Evolutionary conservation across 441 rosid species (phyloP).

Genomic region (Gossypium laxum): DNA sequence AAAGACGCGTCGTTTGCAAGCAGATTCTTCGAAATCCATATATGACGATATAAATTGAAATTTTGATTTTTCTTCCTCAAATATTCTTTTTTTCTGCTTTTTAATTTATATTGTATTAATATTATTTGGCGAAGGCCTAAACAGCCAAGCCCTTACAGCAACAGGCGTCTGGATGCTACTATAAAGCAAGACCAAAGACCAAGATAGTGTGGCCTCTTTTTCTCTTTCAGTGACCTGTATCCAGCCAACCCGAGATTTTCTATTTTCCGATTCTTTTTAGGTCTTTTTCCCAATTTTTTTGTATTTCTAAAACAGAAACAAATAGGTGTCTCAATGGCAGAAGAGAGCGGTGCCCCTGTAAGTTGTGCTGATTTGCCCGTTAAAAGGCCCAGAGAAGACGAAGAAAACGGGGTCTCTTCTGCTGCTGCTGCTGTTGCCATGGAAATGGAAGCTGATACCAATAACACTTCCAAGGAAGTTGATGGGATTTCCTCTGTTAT

Average conservation of each 20-base stretch:
- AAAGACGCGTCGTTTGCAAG: constrained; percentile 10
- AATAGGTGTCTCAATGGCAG: constrained; percentile 35
- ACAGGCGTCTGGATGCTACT: not conserved
- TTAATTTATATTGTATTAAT: not conserved
- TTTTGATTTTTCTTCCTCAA: not conserved
- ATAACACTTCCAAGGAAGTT: constrained; percentile 22
- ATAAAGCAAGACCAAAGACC: not conserved
- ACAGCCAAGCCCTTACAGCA: not conserved
- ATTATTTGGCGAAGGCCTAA: not conserved
- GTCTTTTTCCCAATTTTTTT: not conserved
- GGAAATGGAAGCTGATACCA: constrained; percentile 34
- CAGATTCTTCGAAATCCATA: not conserved
- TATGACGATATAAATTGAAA: not conserved
- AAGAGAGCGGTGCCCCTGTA: constrained; percentile 13
- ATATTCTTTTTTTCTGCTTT: not conserved
- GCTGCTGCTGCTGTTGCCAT: constrained; percentile 20
- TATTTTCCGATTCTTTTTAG: not conserved
- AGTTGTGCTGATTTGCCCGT: constrained; percentile 36
- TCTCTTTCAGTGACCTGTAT: not conserved
- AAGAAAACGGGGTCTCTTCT: constrained; percentile 29
- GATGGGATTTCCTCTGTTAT: constrained; percentile 60
- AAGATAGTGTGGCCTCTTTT: not conserved
- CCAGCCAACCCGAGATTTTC: not conserved
- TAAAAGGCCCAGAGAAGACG: constrained; percentile 68
- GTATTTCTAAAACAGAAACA: not conserved